These are phyloP conservation scores for Polyplosphaeria fusca DNA, from an alignment of 495 filamentous ascomycete species.

Conservation along the genomic window DNA sequence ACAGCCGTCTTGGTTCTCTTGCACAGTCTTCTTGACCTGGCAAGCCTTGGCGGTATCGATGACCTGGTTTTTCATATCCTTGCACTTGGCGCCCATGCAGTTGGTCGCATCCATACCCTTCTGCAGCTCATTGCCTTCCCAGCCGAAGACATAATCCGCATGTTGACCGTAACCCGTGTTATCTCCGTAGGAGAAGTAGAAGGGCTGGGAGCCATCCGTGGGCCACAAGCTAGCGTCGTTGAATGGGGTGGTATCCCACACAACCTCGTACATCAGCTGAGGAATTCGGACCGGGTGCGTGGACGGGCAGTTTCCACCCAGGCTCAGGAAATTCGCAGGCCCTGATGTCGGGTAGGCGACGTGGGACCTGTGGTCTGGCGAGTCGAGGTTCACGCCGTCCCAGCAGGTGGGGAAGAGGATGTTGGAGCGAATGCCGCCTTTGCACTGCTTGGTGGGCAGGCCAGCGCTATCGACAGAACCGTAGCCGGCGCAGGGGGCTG, in stretches of 20 bases:
- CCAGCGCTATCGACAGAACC: slow-evolving; percentile 1
- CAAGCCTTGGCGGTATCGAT: slow-evolving; percentile 17
- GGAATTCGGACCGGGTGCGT: slow-evolving; percentile 24
- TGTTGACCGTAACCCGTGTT: slow-evolving; percentile 23
- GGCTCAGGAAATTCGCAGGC: slow-evolving; percentile 21
- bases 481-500: slow-evolving; percentile 13
- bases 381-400: slow-evolving; percentile 13
- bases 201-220: slow-evolving; percentile 27
- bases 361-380: slow-evolving; percentile 24
- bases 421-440: slow-evolving; percentile 24
- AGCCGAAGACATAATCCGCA: slow-evolving; percentile 21
- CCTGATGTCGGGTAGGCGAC: slow-evolving; percentile 23
- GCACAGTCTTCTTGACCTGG: neutral
- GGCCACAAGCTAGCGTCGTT: slow-evolving; percentile 27
- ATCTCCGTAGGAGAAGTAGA: slow-evolving; percentile 20
- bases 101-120: slow-evolving; percentile 17
- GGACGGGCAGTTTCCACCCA: slow-evolving; percentile 27
- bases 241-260: slow-evolving; percentile 29
- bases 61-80: slow-evolving; percentile 10
- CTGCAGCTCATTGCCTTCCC: slow-evolving; percentile 23
- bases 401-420: slow-evolving; percentile 25
- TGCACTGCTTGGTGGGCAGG: slow-evolving; percentile 8
- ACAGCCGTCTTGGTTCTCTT: slow-evolving; percentile 18
- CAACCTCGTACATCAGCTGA: slow-evolving; percentile 32
- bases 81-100: slow-evolving; percentile 24